Conservation (phyloP, 2,329 filamentous ascomycete genomes). For the Fusarium sp. region DNA sequence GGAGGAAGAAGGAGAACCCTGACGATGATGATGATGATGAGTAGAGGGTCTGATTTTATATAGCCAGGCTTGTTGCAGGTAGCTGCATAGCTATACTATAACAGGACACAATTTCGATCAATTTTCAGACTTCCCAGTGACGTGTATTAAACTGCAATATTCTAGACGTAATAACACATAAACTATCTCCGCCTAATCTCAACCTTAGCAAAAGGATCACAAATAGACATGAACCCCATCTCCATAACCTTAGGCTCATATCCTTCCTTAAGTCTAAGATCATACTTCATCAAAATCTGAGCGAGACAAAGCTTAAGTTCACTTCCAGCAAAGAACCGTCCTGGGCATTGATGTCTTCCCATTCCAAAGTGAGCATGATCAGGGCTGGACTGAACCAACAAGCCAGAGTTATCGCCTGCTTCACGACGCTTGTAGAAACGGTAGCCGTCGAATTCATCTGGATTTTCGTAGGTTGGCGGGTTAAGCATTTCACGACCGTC, state of each 20-base stretch:
- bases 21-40: not conserved
- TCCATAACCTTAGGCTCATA: not conserved
- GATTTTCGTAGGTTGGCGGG: accelerated
- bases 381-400: not conserved
- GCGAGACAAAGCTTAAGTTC: not conserved
- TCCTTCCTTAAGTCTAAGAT: not conserved
- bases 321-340: not conserved
- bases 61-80: not conserved
- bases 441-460: not conserved
- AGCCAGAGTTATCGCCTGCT: not conserved
- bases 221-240: not conserved
- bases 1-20: not conserved
- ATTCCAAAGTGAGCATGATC: conserved; percentile 5
- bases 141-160: accelerated
- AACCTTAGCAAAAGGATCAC: not conserved
- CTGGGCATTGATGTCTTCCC: not conserved
- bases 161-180: accelerated
- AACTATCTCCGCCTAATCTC: not conserved
- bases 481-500: not conserved
- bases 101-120: not conserved
- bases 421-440: not conserved
- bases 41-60: accelerated
- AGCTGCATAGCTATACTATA: accelerated
- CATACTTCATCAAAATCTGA: not conserved
- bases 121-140: accelerated